phyloP scores from a whole-genome alignment of 208 protist species.

The Leishmania arabica region DNA sequence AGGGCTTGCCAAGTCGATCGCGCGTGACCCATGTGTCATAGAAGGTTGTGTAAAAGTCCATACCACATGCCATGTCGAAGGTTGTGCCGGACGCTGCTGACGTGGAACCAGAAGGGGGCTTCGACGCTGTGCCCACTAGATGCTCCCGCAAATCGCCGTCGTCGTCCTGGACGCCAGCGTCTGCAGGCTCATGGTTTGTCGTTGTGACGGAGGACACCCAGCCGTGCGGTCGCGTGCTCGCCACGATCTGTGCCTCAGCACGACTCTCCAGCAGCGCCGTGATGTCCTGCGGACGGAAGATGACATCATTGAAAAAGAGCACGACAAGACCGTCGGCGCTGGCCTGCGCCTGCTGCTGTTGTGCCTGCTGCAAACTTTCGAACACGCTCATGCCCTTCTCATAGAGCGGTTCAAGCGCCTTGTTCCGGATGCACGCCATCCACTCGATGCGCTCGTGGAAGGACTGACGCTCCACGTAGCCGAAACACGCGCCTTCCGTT shows the following conservation, averaged over 20 bases:
- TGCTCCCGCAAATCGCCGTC: background rate
- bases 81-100: slow-evolving; percentile 20
- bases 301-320: slow-evolving; percentile 85
- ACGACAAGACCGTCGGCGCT: slow-evolving; percentile 40
- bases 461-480: slow-evolving; percentile 38
- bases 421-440: slow-evolving; percentile 85
- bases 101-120: background rate
- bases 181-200: background rate
- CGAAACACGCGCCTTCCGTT: slow-evolving; percentile 47
- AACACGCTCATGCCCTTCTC: slow-evolving; percentile 57
- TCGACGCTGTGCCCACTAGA: background rate
- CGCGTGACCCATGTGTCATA: slow-evolving; percentile 80
- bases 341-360: background rate
- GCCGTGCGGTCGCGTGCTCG: slow-evolving; percentile 29
- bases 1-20: slow-evolving; percentile 40
- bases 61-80: slow-evolving; percentile 86
- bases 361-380: background rate
- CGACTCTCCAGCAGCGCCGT: slow-evolving; percentile 60
- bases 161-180: background rate
- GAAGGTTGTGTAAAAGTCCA: slow-evolving; percentile 82
- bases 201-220: slow-evolving; percentile 6
- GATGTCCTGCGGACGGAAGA: slow-evolving; percentile 67
- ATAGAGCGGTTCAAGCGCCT: slow-evolving; percentile 68
- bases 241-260: slow-evolving; percentile 31
- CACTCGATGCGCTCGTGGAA: slow-evolving; percentile 77